Conservation (phyloP, 768 basidiomycete genomes). For the Tephrocybe sp. region DNA sequence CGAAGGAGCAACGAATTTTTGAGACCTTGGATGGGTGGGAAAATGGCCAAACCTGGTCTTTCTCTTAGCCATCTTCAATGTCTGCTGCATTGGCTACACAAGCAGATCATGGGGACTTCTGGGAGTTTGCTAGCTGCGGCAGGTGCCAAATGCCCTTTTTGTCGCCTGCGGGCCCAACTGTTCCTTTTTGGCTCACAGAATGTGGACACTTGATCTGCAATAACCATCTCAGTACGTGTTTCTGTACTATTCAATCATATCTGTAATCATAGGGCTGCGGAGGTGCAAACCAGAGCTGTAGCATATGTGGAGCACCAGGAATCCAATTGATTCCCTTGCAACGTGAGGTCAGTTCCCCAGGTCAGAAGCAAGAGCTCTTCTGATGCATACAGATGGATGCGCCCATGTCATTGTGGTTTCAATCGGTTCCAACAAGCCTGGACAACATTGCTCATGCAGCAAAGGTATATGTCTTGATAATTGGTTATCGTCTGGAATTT, state of each 20-base stretch:
- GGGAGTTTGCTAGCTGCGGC: conserved; percentile 76
- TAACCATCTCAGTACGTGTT: conserved; percentile 67
- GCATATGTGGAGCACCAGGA: conserved; percentile 58
- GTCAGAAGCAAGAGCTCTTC: background rate
- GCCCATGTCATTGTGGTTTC: conserved; percentile 85
- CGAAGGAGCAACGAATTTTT: no score
- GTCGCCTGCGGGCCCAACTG: conserved; percentile 47
- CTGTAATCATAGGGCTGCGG: conserved; percentile 1
- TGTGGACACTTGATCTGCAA: conserved; percentile 88
- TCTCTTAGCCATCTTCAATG: conserved; percentile 30
- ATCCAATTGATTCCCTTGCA: conserved; percentile 75
- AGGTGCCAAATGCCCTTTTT: conserved; percentile 68
- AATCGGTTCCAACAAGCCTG: conserved; percentile 54
- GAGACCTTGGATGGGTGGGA: no score
- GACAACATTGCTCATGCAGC: conserved; percentile 65
- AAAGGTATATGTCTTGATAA: conserved; percentile 47
- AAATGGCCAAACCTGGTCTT: no score
- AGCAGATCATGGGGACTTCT: conserved; percentile 55
- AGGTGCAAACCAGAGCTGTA: conserved; percentile 75
- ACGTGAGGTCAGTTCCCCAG: conserved; percentile 51
- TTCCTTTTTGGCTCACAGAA: conserved; percentile 88
- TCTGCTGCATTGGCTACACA: conserved; percentile 32
- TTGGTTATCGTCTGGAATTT: background rate
- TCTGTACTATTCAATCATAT: background rate
- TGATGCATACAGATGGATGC: conserved; percentile 56